Evolutionary conservation across 2,329 filamentous ascomycete species (phyloP).

Genomic region (Rutstroemia sp.): DNA sequence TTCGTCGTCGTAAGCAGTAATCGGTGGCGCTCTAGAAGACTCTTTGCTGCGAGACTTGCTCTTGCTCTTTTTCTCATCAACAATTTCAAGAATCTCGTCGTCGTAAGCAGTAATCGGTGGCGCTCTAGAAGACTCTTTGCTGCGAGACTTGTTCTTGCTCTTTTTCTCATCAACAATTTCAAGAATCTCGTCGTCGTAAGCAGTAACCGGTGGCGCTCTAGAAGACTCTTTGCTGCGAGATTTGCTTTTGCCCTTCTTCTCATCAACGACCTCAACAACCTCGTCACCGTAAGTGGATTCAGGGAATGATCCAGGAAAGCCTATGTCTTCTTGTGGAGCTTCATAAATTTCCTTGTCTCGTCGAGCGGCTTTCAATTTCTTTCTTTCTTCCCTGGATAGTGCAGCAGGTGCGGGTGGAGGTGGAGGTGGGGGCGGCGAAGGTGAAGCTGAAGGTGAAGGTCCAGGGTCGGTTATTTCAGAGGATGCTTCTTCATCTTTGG

Average conservation of each 20-base stretch:
- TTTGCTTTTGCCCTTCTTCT: not conserved
- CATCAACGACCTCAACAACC: not conserved
- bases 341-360: no score
- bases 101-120: not conserved
- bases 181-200: conserved; percentile 5
- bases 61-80: not conserved
- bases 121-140: not conserved
- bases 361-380: not conserved
- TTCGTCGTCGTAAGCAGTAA: not conserved
- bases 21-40: not conserved
- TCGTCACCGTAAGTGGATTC: not conserved
- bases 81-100: conserved; percentile 5
- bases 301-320: conserved; percentile 2
- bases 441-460: conserved; percentile 28
- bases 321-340: not conserved
- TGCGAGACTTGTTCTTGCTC: not conserved
- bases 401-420: conserved; percentile 20
- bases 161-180: not conserved
- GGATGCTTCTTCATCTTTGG: conserved; percentile 24
- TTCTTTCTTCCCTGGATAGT: conserved; percentile 1
- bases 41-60: not conserved
- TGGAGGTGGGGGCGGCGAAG: conserved; percentile 34
- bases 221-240: conserved; percentile 1
- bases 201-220: not conserved
- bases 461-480: conserved; percentile 7